Percentiles rank a stretch among this genome's conserved stretches.
phyloP scores from a whole-genome alignment of 208 protist genomes.

The Wallacemonas collosoma region DNA sequence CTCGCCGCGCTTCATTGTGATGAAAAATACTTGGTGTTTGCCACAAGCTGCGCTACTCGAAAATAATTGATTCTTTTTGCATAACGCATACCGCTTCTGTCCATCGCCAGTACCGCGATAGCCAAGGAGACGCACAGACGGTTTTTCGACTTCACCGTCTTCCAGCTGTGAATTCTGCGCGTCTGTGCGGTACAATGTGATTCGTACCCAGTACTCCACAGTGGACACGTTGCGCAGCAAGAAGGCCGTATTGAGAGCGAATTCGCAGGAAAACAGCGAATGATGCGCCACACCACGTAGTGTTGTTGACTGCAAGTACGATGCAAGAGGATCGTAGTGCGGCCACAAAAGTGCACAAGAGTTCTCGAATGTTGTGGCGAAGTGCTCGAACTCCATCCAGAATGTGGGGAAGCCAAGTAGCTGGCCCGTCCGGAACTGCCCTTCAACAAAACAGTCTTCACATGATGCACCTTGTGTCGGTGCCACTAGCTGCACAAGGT shows the following conservation, averaged over 20 bases:
- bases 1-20: slow-evolving; percentile 39
- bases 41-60: slow-evolving; percentile 27
- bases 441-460: slow-evolving; percentile 22
- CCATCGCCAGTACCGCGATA: slow-evolving; percentile 10
- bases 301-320: slow-evolving; percentile 34
- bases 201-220: slow-evolving; percentile 7
- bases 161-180: neutral
- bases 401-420: slow-evolving; percentile 38
- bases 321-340: slow-evolving; percentile 42
- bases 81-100: slow-evolving; percentile 48
- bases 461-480: slow-evolving; percentile 16
- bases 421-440: slow-evolving; percentile 17
- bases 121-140: slow-evolving; percentile 29
- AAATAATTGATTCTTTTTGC: slow-evolving; percentile 45
- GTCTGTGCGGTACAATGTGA: neutral
- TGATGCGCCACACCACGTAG: slow-evolving; percentile 20
- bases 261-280: slow-evolving; percentile 30
- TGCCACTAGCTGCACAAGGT: slow-evolving; percentile 34
- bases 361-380: slow-evolving; percentile 47
- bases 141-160: neutral
- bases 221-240: slow-evolving; percentile 47
- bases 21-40: slow-evolving; percentile 40
- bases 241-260: slow-evolving; percentile 60
- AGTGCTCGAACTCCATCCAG: slow-evolving; percentile 71
- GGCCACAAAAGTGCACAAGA: slow-evolving; percentile 59